Percentiles rank a stretch among this genome's conserved stretches.
These are phyloP conservation scores for Juglanconis juglandina DNA, from an alignment of 2,329 filamentous ascomycete species.

Conservation along the genomic window DNA sequence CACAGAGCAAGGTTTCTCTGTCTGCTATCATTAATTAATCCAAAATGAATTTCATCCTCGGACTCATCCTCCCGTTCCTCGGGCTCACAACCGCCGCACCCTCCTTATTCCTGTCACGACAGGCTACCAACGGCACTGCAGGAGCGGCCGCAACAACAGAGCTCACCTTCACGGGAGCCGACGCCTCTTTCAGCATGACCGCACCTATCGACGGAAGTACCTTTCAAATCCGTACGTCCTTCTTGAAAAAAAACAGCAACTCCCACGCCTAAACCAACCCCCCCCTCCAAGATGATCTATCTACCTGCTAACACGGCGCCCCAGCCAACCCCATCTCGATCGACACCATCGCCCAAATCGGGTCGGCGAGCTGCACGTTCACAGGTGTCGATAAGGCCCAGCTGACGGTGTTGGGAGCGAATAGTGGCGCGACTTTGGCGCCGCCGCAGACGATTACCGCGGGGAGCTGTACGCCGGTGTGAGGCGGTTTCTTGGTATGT, in stretches of 20 bases:
- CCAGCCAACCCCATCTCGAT: conserved; percentile 11
- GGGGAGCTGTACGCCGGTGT: conserved; percentile 1
- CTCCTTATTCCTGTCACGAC: not conserved
- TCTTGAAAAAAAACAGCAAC: not conserved
- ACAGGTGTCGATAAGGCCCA: conserved; percentile 2
- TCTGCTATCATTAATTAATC: not conserved
- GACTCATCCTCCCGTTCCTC: not conserved
- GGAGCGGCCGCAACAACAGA: conserved; percentile 5
- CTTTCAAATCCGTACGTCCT: not conserved
- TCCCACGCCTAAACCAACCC: not conserved
- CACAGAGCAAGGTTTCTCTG: not conserved
- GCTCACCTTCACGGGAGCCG: conserved; percentile 12
- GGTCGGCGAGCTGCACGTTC: conserved; percentile 7
- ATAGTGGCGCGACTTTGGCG: conserved; percentile 10
- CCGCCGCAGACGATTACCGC: conserved; percentile 10
- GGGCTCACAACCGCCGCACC: conserved; percentile 1
- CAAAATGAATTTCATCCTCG: not conserved
- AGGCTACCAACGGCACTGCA: not conserved
- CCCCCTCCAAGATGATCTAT: not conserved
- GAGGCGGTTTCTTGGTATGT: too few relatives aligned
- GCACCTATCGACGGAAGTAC: conserved; percentile 11
- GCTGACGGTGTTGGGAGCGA: conserved; percentile 3
- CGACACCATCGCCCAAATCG: conserved; percentile 10
- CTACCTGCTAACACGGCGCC: not conserved
- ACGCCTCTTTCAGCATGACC: conserved; percentile 2